Conservation (phyloP, 1,284 basidiomycete species). For the Ceratobasidium sp. region DNA sequence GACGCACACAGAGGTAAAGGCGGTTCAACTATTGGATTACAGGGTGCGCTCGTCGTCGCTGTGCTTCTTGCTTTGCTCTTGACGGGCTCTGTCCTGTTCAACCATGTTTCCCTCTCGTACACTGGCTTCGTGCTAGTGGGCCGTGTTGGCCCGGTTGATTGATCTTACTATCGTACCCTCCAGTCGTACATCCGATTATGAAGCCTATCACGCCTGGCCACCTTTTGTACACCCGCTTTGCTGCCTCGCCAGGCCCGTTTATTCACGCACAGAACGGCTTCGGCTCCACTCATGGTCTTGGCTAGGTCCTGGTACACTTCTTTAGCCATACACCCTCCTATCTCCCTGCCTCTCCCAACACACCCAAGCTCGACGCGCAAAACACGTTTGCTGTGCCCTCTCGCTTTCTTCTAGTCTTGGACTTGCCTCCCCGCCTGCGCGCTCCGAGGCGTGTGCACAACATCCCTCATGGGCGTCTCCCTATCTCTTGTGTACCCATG, state of each 20-base stretch:
- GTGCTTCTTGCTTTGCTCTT: slow-evolving; percentile 17
- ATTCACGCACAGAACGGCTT: slow-evolving; percentile 34
- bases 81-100: slow-evolving; percentile 26
- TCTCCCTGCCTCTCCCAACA: neutral
- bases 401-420: slow-evolving; percentile 3
- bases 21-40: slow-evolving; percentile 6
- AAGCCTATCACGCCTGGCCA: slow-evolving; percentile 16
- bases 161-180: slow-evolving; percentile 18
- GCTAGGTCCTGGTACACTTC: slow-evolving; percentile 22
- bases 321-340: neutral
- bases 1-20: slow-evolving; percentile 35
- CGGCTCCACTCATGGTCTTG: slow-evolving; percentile 10
- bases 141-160: slow-evolving; percentile 10
- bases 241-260: slow-evolving; percentile 27
- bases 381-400: slow-evolving; percentile 5
- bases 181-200: neutral
- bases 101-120: slow-evolving; percentile 25
- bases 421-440: slow-evolving; percentile 21
- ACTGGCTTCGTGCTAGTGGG: slow-evolving; percentile 31
- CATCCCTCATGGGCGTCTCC: neutral
- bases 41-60: slow-evolving; percentile 17
- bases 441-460: slow-evolving; percentile 28
- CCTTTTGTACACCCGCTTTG: slow-evolving; percentile 18
- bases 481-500: slow-evolving; percentile 28
- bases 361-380: slow-evolving; percentile 19